phyloP scores from a whole-genome alignment of 1,284 basidiomycete genomes.

The Papiliotrema flavescens region DNA sequence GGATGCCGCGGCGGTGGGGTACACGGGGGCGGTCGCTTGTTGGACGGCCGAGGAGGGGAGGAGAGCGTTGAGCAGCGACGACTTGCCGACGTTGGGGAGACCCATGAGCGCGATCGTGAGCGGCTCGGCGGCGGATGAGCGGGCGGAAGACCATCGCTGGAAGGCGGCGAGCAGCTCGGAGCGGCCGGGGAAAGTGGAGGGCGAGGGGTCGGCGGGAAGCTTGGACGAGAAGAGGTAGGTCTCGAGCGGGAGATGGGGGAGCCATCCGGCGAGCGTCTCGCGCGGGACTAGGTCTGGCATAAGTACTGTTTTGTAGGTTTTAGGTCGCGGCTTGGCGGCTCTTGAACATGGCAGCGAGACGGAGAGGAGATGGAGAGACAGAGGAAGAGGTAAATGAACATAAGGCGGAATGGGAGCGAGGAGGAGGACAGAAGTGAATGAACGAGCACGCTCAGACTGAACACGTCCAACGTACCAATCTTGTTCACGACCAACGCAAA shows the following conservation, averaged over 20 bases:
- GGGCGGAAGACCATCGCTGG: conserved; percentile 22
- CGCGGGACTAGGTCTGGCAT: conserved; percentile 82
- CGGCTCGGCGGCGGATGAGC: conserved; percentile 24
- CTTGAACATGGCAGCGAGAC: too few relatives aligned
- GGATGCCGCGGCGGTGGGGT: conserved; percentile 56
- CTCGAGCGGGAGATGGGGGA: conserved; percentile 64
- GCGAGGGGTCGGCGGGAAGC: conserved; percentile 38
- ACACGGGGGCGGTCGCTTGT: conserved; percentile 55
- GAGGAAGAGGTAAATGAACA: too few relatives aligned
- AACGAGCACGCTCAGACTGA: too few relatives aligned
- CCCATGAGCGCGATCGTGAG: conserved; percentile 71
- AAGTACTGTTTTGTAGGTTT: too few relatives aligned
- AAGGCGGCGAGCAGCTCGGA: conserved; percentile 26
- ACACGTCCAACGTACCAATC: conserved; percentile 69
- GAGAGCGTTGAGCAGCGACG: conserved; percentile 74
- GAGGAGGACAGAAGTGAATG: too few relatives aligned
- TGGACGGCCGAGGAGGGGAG: conserved; percentile 50
- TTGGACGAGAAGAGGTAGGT: conserved; percentile 78
- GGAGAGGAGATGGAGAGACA: too few relatives aligned
- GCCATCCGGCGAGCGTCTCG: conserved; percentile 75
- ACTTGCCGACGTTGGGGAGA: conserved; percentile 69
- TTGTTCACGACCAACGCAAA: conserved; percentile 78
- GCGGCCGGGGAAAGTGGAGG: conserved; percentile 25
- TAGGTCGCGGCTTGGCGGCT: too few relatives aligned
- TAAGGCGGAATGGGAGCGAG: too few relatives aligned